Conservation (phyloP, 345 rosid genomes). For the Noccaea bulbosa region DNA sequence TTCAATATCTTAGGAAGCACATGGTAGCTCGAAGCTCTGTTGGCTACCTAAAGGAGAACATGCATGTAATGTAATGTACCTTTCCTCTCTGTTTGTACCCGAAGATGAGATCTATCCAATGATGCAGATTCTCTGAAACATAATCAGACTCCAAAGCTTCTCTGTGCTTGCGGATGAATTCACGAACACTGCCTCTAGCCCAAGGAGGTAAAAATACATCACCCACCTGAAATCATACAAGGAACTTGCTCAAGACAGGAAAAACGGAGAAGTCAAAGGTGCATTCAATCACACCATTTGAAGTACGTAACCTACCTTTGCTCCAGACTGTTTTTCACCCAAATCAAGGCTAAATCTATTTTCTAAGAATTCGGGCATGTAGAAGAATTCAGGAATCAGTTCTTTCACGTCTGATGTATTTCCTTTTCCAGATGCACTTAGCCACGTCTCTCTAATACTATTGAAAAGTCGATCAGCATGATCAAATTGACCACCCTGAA, state of each 20-base stretch:
- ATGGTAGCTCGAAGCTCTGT: slow-evolving; percentile 6
- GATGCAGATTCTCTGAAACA: slow-evolving; percentile 91
- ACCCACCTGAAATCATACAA: slow-evolving; percentile 59
- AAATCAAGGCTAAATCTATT: slow-evolving; percentile 75
- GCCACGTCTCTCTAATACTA: slow-evolving; percentile 87
- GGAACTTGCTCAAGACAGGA: not conserved
- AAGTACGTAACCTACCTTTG: slow-evolving; percentile 57
- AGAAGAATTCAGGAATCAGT: slow-evolving; percentile 92
- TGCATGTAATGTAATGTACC: slow-evolving; percentile 49
- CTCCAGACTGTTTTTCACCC: slow-evolving; percentile 94
- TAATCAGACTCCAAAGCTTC: slow-evolving; percentile 89
- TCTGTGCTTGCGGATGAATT: slow-evolving; percentile 82
- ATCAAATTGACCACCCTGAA: slow-evolving; percentile 96
- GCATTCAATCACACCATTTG: slow-evolving; percentile 1
- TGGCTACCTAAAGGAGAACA: not conserved
- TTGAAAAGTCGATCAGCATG: slow-evolving; percentile 97
- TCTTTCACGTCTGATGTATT: slow-evolving; percentile 97
- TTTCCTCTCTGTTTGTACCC: slow-evolving; percentile 96
- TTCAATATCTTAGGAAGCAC: not conserved
- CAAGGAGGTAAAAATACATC: slow-evolving; percentile 86
- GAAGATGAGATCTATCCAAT: slow-evolving; percentile 96
- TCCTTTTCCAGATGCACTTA: slow-evolving; percentile 91
- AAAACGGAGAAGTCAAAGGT: not conserved
- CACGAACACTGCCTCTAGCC: slow-evolving; percentile 89
- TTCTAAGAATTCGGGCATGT: slow-evolving; percentile 89